phyloP scores from a whole-genome alignment of 208 protist genomes.

The Trypanosoma scelopori region DNA sequence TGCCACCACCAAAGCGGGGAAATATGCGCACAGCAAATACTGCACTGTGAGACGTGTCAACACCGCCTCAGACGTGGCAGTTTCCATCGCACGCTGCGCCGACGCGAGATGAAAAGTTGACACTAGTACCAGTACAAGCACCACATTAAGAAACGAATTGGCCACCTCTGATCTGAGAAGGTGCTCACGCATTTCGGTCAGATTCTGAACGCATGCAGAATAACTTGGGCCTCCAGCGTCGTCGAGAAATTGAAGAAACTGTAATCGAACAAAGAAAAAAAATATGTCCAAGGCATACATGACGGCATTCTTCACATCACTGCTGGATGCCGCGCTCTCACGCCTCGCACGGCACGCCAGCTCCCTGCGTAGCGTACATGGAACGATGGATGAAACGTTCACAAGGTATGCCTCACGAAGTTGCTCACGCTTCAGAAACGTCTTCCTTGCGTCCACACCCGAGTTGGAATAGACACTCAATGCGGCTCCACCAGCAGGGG shows the following conservation, averaged over 20 bases:
- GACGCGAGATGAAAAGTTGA: slow-evolving; percentile 15
- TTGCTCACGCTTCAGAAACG: background rate
- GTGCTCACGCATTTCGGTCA: slow-evolving; percentile 21
- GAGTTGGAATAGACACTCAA: background rate
- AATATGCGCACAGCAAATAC: slow-evolving; percentile 21
- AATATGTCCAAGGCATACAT: slow-evolving; percentile 25
- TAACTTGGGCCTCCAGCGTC: slow-evolving; percentile 6
- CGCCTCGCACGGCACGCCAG: slow-evolving; percentile 14
- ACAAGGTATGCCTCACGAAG: slow-evolving; percentile 20
- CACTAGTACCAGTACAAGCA: slow-evolving; percentile 22
- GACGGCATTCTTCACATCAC: slow-evolving; percentile 15
- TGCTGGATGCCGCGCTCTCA: background rate
- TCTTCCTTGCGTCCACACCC: background rate
- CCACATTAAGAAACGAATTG: slow-evolving; percentile 12
- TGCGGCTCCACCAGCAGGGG: background rate
- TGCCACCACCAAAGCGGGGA: slow-evolving; percentile 20
- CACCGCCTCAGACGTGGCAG: background rate
- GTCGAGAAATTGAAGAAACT: slow-evolving; percentile 28
- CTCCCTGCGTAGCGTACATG: slow-evolving; percentile 15
- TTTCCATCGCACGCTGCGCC: slow-evolving; percentile 1
- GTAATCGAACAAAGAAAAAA: slow-evolving; percentile 27
- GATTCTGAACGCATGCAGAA: slow-evolving; percentile 26
- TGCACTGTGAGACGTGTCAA: slow-evolving; percentile 8
- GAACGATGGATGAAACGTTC: slow-evolving; percentile 11
- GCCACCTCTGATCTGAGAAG: slow-evolving; percentile 14